A percentile compares a stretch with the other conserved stretches of the same genome.
Evolutionary conservation across 2,329 filamentous ascomycete genomes (phyloP).

Genomic region (Xylariaceae sp.): DNA sequence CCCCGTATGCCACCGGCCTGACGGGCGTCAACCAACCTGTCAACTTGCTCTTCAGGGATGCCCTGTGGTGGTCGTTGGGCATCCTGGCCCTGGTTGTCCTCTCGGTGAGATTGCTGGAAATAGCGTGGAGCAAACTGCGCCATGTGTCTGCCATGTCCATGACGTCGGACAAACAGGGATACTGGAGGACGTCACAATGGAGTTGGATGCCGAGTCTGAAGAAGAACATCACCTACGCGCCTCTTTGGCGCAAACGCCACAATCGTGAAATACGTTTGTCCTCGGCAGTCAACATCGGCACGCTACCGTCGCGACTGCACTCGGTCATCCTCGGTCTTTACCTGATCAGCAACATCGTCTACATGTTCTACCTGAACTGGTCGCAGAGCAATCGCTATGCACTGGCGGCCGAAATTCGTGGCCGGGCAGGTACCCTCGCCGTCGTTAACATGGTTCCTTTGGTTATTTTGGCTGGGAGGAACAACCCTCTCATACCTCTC

Average conservation of each 20-base stretch:
- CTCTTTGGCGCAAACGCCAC: constrained; percentile 59
- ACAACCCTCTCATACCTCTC: constrained; percentile 81
- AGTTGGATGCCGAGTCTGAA: constrained; percentile 58
- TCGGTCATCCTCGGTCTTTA: constrained; percentile 52
- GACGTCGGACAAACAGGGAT: constrained; percentile 47
- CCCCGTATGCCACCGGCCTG: constrained; percentile 50
- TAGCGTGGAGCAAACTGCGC: constrained; percentile 51
- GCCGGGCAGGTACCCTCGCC: constrained; percentile 76
- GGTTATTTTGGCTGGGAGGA: constrained; percentile 81
- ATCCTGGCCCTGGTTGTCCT: constrained; percentile 50
- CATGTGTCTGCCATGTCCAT: constrained; percentile 55
- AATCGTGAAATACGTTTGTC: constrained; percentile 62
- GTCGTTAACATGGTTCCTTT: constrained; percentile 89
- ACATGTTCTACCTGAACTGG: constrained; percentile 60
- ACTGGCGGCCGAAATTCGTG: constrained; percentile 75
- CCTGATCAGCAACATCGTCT: constrained; percentile 54
- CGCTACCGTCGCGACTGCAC: constrained; percentile 61
- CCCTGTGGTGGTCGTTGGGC: constrained; percentile 57
- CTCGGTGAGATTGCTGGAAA: constrained; percentile 46
- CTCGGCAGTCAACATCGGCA: constrained; percentile 50
- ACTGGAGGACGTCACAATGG: constrained; percentile 55
- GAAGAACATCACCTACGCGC: constrained; percentile 58
- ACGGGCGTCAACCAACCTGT: constrained; percentile 55
- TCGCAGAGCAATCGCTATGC: constrained; percentile 51
- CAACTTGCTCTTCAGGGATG: constrained; percentile 53